Conservation (phyloP, 805 yeast species). For the Barnettozyma sucrosica region DNA sequence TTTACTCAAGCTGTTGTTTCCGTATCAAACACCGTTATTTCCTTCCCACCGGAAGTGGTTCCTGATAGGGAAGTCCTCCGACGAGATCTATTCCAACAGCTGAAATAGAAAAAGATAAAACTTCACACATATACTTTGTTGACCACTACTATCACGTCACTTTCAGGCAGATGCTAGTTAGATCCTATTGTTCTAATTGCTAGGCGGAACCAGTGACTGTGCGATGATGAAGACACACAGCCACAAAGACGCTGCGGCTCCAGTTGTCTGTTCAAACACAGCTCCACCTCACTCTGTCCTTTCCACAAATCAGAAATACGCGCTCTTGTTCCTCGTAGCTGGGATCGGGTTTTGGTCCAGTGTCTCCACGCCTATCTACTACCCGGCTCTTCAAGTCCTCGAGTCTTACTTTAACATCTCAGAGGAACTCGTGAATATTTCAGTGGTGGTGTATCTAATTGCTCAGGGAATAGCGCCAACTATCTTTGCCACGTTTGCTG, state of each 20-base stretch:
- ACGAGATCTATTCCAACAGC: too few relatives aligned
- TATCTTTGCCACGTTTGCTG: slow-evolving; percentile 63
- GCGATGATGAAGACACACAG: not conserved
- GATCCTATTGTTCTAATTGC: too few relatives aligned
- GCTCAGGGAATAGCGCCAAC: slow-evolving; percentile 77
- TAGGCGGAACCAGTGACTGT: too few relatives aligned
- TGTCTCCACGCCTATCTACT: slow-evolving; percentile 69
- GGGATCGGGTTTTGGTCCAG: slow-evolving; percentile 56
- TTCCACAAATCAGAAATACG: slow-evolving; percentile 34
- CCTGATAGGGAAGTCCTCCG: too few relatives aligned
- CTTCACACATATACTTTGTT: too few relatives aligned
- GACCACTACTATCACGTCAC: too few relatives aligned
- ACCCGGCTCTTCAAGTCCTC: slow-evolving; percentile 65
- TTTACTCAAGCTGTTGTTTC: too few relatives aligned
- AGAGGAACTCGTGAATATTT: slow-evolving; percentile 54
- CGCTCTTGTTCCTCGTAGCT: slow-evolving; percentile 34
- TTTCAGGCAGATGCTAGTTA: too few relatives aligned
- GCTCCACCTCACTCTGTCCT: slow-evolving; percentile 35
- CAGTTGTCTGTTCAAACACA: not conserved
- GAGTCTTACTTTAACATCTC: slow-evolving; percentile 48
- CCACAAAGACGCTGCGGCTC: not conserved
- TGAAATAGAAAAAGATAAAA: too few relatives aligned
- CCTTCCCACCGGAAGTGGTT: too few relatives aligned
- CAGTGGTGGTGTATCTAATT: slow-evolving; percentile 71
- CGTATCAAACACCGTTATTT: too few relatives aligned